Evolutionary conservation across 768 basidiomycete genomes (phyloP), one percentile per base, ranked within the genome.

Genomic region (Termitomyces sp.): DNA sequence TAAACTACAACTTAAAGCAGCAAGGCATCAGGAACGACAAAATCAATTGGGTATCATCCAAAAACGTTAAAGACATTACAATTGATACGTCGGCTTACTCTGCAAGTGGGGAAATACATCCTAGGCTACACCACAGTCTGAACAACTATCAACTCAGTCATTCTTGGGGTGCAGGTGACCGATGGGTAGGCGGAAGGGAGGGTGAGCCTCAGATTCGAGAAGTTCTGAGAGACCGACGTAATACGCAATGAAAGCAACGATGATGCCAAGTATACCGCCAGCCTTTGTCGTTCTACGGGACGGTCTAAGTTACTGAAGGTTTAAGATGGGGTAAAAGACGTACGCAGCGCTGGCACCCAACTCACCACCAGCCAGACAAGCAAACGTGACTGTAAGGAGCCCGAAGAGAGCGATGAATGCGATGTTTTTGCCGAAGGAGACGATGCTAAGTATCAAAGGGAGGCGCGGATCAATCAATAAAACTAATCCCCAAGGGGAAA

Each of bases 211-310:
- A 0, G 71, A 60, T 5, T 71, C 65, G 34, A 81, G 66, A 32
- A 82, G 67, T 49, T 80, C 76, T 46, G 72, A 69, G 39, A 81
- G 60, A 31, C 77, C 80, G 43, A 76, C 72, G 59, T 80, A 79
- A 67, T 75, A 81, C 5, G 79, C 81, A 48, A 81, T 66, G 53
- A 79, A 71, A 0, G 76, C 78, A 12, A 77, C 77, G 54, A 79
- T 66, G 54, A 76, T 71, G 24, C 80, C 81, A 12, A 78, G 59
- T 12, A 64, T 69, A 46, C 81, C 81, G 2, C 79, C 81, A 14
- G 74, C 77, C 56, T 76, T 79, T 32, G 65, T 68, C 7, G 69
- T 43, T 13, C 77, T 76, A 47, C 56, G 10, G 57, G 39, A 48
- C 48, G 44, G 31, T 5, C 22, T n/a, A n/a, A 32, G 56, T 22